Evolutionary conservation across 805 yeast species (phyloP), one percentile per base, ranked within the genome.

Genomic region (Metschnikowia drakensbergensis): DNA sequence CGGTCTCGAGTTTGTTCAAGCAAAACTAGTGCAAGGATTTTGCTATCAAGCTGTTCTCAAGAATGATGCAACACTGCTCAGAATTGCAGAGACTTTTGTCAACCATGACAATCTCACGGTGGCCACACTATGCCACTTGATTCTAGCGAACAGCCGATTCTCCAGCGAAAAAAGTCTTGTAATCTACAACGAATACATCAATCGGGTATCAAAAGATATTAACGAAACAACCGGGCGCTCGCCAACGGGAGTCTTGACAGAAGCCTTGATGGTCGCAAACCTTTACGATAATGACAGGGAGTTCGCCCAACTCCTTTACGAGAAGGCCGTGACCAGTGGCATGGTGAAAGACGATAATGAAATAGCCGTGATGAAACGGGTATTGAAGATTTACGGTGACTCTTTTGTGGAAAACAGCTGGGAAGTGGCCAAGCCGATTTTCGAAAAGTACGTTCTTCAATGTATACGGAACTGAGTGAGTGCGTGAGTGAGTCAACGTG

Each of bases 351-450:
- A 77, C 31, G 77, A 72, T 28, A 54, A 57, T 3, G 81, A 78
- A 29, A 59, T 67, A 4, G 66, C 67, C 13, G 57, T 57, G n/a
- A 58, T 80, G 6, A 79, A 77, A 54, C 65, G 59, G 7, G 53
- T 69, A 6, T 69, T 81, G 53, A 72, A 76, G 53, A 66, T 63
- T 0, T 81, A 77, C 57, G 83, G 85, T 7, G 81, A 77, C n/a
- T 69, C 77, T 2, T 71, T 61, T 54, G 61, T 63, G 2, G 75
- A 73, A 32, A 59, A 58, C 36, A 63, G 63, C 33, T 68, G 74
- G 64, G 61, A 57, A 37, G 52, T 27, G 4, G 73, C 73, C 23
- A 59, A 57, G 38, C 54, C 58, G 3, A 48, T 53, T 33, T 68
- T 76, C 68, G 67, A 69, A 40, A 63, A 61, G 34, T 54, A 59